A percentile compares a stretch with the other conserved stretches of the same genome.
Evolutionary conservation across 2,329 filamentous ascomycete species (phyloP).

Genomic region (Colletotrichum caudatum): DNA sequence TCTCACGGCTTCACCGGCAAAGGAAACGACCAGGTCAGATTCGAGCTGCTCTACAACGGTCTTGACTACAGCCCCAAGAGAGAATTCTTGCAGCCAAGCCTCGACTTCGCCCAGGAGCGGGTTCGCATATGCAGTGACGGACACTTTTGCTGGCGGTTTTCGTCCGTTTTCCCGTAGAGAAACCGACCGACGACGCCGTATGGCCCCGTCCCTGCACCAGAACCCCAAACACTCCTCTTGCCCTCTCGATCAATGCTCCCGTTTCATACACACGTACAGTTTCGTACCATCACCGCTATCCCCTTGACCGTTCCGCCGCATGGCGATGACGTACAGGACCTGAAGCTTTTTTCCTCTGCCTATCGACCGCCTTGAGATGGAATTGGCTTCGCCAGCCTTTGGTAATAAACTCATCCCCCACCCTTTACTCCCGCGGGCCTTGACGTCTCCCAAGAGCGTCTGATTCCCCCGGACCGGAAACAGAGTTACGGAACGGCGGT

Average conservation of each 20-base stretch:
- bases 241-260: conserved; percentile 38
- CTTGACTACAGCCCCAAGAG: conserved; percentile 63
- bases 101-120: too few relatives aligned
- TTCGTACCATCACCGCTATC: conserved; percentile 21
- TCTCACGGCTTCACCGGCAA: too few relatives aligned
- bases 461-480: not conserved
- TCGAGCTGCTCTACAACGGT: conserved; percentile 58
- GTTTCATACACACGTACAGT: conserved; percentile 31
- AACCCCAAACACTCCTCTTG: conserved; percentile 38
- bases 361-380: not conserved
- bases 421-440: not conserved
- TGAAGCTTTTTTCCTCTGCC: not conserved
- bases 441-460: not conserved
- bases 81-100: conserved; percentile 22
- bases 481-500: conserved; percentile 11
- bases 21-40: too few relatives aligned
- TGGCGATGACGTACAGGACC: conserved; percentile 25
- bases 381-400: not conserved
- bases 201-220: conserved; percentile 24
- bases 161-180: conserved; percentile 2
- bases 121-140: too few relatives aligned
- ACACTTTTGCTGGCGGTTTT: not conserved
- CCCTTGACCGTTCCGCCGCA: not conserved
- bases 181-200: conserved; percentile 9
- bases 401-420: not conserved